Evolutionary conservation across 495 filamentous ascomycete genomes (phyloP).

Genomic region (Penicillium herquei): DNA sequence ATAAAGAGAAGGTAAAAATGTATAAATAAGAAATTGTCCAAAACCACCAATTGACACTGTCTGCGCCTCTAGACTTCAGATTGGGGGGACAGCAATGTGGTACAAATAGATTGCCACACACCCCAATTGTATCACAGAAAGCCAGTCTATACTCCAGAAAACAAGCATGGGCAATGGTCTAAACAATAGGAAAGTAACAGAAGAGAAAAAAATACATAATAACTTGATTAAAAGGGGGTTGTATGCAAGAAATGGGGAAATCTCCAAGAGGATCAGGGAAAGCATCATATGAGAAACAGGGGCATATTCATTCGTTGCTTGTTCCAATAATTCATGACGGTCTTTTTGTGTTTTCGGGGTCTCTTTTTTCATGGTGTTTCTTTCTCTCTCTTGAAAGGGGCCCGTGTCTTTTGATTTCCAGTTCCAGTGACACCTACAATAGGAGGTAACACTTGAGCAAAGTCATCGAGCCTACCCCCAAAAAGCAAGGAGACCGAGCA

Average conservation of each 20-base stretch:
- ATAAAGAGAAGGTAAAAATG: slow-evolving; percentile 2
- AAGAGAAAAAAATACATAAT: slow-evolving; percentile 3
- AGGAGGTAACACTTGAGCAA: slow-evolving; percentile 1
- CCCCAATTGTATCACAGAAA: slow-evolving; percentile 1
- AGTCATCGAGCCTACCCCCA: neutral
- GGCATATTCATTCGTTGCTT: slow-evolving; percentile 35
- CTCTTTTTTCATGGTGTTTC: slow-evolving; percentile 8
- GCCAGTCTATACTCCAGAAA: slow-evolving; percentile 9
- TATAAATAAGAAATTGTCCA: neutral
- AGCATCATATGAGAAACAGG: slow-evolving; percentile 19
- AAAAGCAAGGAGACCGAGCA: slow-evolving; percentile 10
- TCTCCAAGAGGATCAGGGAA: neutral
- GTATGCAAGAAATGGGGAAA: slow-evolving; percentile 13
- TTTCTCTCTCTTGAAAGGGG: slow-evolving; percentile 7
- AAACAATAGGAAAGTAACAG: slow-evolving; percentile 17
- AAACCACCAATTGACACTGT: neutral
- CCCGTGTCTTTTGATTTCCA: slow-evolving; percentile 2
- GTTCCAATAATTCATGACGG: slow-evolving; percentile 31
- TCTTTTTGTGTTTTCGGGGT: too few relatives aligned
- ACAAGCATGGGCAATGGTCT: slow-evolving; percentile 24
- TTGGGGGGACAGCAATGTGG: neutral
- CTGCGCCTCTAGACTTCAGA: neutral
- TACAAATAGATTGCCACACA: neutral
- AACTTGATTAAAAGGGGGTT: slow-evolving; percentile 11
- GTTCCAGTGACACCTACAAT: neutral